Conservation (phyloP, 768 basidiomycete genomes). For the Rhodocollybia butyracea region DNA sequence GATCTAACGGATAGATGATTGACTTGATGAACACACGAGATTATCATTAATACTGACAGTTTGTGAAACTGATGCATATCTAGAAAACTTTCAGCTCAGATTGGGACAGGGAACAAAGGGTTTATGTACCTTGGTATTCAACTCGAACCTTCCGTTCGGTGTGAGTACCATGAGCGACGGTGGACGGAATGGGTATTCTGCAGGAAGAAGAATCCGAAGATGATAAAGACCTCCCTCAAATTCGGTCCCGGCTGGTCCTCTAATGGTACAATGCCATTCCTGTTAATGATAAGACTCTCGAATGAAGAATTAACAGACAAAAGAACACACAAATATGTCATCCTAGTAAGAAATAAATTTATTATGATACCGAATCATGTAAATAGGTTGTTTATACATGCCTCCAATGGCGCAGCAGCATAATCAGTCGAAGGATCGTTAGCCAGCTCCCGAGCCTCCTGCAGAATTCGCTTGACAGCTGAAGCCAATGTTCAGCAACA, state of each 20-base stretch:
- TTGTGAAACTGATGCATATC: constrained; percentile 94
- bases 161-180: constrained; percentile 96
- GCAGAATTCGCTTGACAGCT: constrained; percentile 97
- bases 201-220: constrained; percentile 84
- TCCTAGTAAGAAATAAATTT: constrained; percentile 43
- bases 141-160: constrained; percentile 94
- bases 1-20: constrained; percentile 49
- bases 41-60: constrained; percentile 48
- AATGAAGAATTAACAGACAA: constrained; percentile 9
- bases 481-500: neutral
- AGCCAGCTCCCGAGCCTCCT: constrained; percentile 87
- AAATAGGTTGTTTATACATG: constrained; percentile 17
- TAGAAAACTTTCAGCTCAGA: constrained; percentile 23
- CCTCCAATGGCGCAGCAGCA: constrained; percentile 80
- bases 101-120: neutral
- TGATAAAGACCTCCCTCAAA: constrained; percentile 97
- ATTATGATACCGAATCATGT: neutral
- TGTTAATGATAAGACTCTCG: constrained; percentile 21
- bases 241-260: constrained; percentile 84
- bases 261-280: constrained; percentile 98
- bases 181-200: constrained; percentile 95
- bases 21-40: neutral
- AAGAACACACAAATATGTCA: constrained; percentile 76
- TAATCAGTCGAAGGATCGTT: constrained; percentile 87
- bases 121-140: constrained; percentile 82